Base-by-base conservation (phyloP, 352 stramenopile species). In the Nothophytophthora sp. region DNA sequence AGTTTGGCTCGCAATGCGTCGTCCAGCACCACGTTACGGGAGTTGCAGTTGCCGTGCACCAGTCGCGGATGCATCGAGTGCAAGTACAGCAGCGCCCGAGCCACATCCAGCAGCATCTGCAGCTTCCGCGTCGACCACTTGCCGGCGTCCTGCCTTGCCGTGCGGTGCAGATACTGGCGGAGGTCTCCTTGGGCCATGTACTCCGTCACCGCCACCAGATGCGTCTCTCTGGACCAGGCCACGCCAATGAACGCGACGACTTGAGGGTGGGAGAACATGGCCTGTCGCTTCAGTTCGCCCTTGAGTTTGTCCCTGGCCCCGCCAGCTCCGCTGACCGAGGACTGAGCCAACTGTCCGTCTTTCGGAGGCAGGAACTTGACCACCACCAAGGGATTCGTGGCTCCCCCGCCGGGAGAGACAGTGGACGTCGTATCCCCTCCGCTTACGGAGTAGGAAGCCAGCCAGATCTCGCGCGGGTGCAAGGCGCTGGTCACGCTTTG, bases 141-240 rank as follows among this genome's bases (percentile, higher is more conserved):
- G 20, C 77, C 74, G 15, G 60, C 57, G 28, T 81, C 59, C 9
- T 63, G 65, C 18, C 33, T 39, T 5, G 64, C 50, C 23, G 60
- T 81, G 36, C 70, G 73, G 47, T 85, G 78, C 43, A 92, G 73
- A 65, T 74, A 83, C n/a, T 84, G 76, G 1, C 81, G 74, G 22
- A 92, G 58, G 39, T 92, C 76, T 9, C 81, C 78, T 53, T 76
- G 60, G 19, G 70, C 47, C 78, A 90, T 83, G 59, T 88, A 90
- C 67, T 90, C 77, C 8, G 76, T 90, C 23, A 92, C 56, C 18
- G 73, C 76, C 2, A 83, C 60, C n/a, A 92, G 29, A 35, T 90
- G 72, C 9, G 76, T 86, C 33, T 88, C 65, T 11, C 63, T 63
- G 18, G 79, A 88, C 82, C 79, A 91, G 12, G 77, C 69, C 10